Evolutionary conservation across 2,329 filamentous ascomycete species (phyloP).

Genomic region (Neofusicoccum ribis): DNA sequence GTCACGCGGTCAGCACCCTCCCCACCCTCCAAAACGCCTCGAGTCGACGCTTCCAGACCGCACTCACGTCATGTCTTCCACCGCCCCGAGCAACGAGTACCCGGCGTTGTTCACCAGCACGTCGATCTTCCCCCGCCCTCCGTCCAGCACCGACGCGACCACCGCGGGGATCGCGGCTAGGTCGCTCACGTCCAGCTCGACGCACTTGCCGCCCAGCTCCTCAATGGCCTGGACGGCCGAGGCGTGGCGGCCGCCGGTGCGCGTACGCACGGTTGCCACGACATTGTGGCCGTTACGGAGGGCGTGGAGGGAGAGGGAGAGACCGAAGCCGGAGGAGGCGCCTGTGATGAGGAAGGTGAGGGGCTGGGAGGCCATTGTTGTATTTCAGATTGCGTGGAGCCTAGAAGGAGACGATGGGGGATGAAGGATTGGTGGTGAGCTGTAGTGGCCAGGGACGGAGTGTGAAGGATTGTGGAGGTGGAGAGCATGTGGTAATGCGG

Average conservation of each 20-base stretch:
- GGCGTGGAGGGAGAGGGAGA: conserved; percentile 22
- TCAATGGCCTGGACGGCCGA: neutral
- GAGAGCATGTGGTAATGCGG: no score
- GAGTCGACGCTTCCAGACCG: neutral
- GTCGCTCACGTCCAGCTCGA: conserved; percentile 23
- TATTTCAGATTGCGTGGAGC: no score
- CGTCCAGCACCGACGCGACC: neutral
- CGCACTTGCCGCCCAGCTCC: conserved; percentile 9
- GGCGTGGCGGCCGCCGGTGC: neutral
- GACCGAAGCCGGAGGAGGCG: conserved; percentile 28
- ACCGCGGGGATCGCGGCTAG: neutral
- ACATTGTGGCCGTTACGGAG: conserved; percentile 26
- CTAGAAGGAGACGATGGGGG: no score
- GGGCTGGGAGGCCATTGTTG: neutral
- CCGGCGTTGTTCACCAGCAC: conserved; percentile 32
- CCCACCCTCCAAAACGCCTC: no score
- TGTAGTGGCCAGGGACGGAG: no score
- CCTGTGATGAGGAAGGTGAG: conserved; percentile 30
- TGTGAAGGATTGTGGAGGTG: no score
- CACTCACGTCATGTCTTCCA: conserved; percentile 22
- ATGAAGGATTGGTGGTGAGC: no score
- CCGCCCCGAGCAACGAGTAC: conserved; percentile 24
- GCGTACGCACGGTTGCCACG: conserved; percentile 27
- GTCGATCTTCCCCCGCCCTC: conserved; percentile 23
- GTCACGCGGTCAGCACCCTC: neutral